phyloP scores from a whole-genome alignment of 257 asterid genomes.

The Nemophila menziesii region DNA sequence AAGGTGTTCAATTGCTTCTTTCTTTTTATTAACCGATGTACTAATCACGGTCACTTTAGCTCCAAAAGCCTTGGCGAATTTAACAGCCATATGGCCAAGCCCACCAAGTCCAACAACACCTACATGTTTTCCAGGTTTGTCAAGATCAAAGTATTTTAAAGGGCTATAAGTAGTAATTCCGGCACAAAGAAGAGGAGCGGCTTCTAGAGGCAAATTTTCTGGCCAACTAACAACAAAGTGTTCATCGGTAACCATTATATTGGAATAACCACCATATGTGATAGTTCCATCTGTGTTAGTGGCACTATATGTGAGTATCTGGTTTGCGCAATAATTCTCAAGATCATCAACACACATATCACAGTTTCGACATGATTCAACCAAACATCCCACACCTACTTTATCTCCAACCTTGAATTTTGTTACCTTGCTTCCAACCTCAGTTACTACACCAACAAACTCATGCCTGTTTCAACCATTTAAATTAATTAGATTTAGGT shows the following conservation, averaged over 20 bases:
- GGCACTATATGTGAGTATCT: conserved; percentile 16
- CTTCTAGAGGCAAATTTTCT: conserved; percentile 26
- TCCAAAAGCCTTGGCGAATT: conserved; percentile 37
- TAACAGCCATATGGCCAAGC: conserved; percentile 31
- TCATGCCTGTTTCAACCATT: conserved; percentile 44
- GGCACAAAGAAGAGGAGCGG: conserved; percentile 31
- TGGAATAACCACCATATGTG: conserved; percentile 35
- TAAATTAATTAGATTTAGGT: no score
- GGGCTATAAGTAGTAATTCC: conserved; percentile 37
- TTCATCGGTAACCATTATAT: conserved; percentile 24
- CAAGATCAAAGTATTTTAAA: conserved; percentile 23
- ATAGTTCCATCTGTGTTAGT: conserved; percentile 20
- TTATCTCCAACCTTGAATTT: conserved; percentile 47
- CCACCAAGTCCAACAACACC: conserved; percentile 24
- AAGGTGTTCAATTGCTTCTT: conserved; percentile 24
- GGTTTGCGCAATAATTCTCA: conserved; percentile 28
- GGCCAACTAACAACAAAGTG: conserved; percentile 29
- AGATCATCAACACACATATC: conserved; percentile 33
- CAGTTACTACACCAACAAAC: conserved; percentile 51
- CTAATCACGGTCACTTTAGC: conserved; percentile 28
- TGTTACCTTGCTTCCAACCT: conserved; percentile 41
- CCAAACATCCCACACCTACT: conserved; percentile 55
- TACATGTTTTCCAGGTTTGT: conserved; percentile 24
- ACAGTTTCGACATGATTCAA: conserved; percentile 50
- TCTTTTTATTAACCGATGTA: conserved; percentile 22